Evolutionary conservation across 805 yeast species (phyloP).

Genomic region (Starmerella bacillaris): DNA sequence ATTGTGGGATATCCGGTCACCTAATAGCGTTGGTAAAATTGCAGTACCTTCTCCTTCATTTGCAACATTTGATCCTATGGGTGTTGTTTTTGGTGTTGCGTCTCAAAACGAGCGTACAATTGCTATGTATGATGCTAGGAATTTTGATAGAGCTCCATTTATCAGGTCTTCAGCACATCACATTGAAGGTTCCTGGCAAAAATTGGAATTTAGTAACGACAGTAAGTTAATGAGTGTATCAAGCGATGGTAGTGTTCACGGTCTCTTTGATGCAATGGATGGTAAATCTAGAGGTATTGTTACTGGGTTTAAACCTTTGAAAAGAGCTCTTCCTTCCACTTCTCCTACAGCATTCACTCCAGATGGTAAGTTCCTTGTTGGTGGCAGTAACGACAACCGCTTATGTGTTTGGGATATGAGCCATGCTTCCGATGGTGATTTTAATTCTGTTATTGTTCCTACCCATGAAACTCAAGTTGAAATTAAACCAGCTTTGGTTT

Average conservation of each 20-base stretch:
- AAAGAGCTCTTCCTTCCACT: constrained; percentile 25
- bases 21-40: constrained; percentile 45
- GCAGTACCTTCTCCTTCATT: constrained; percentile 38
- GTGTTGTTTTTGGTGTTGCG: constrained; percentile 60
- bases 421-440: constrained; percentile 6
- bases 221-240: constrained; percentile 47
- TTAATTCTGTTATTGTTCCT: constrained; percentile 16
- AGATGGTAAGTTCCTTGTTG: constrained; percentile 44
- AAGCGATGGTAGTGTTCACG: constrained; percentile 37
- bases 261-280: constrained; percentile 51
- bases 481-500: constrained; percentile 12
- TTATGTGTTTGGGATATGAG: constrained; percentile 36
- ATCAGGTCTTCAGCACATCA: constrained; percentile 27
- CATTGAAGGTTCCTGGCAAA: constrained; percentile 31
- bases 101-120: constrained; percentile 29
- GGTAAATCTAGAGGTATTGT: constrained; percentile 35
- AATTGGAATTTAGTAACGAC: constrained; percentile 62
- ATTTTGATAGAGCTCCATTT: constrained; percentile 43
- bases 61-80: constrained; percentile 68
- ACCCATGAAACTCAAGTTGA: constrained; percentile 13
- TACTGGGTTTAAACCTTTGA: constrained; percentile 33
- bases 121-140: constrained; percentile 43
- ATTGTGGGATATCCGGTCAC: constrained; percentile 67
- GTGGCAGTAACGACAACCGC: constrained; percentile 40
- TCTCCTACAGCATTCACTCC: constrained; percentile 44